A percentile compares a stretch with the other conserved stretches of the same genome.
phyloP scores from a whole-genome alignment of 2,329 filamentous ascomycete genomes.

The Aspergillus clavatus region DNA sequence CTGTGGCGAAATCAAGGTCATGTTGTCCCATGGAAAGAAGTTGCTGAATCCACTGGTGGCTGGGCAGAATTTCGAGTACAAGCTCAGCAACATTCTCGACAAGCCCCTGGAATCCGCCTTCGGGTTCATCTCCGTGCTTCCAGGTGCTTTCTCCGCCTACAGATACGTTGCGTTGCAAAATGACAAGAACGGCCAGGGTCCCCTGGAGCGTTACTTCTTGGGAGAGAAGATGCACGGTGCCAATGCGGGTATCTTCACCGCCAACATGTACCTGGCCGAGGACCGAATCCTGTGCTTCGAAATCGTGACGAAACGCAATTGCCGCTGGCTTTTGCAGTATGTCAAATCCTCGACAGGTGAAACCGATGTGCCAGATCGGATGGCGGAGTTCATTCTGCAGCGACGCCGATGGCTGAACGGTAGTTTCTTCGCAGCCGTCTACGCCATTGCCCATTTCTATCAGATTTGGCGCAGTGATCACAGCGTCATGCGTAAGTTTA shows the following conservation, averaged over 20 bases:
- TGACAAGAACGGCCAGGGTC: conserved; percentile 89
- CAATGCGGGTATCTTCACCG: conserved; percentile 92
- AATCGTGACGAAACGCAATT: conserved; percentile 93
- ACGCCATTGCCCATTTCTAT: conserved; percentile 90
- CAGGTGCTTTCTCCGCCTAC: conserved; percentile 97
- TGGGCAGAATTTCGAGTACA: conserved; percentile 98
- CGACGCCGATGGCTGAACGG: conserved; percentile 96
- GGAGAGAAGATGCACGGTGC: conserved; percentile 94
- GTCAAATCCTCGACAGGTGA: conserved; percentile 97
- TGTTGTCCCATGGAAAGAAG: conserved; percentile 82
- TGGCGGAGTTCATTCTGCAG: conserved; percentile 92
- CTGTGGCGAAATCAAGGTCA: conserved; percentile 98
- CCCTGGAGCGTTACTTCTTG: conserved; percentile 92
- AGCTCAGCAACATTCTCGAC: conserved; percentile 99
- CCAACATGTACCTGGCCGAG: conserved; percentile 62
- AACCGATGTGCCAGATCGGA: conserved; percentile 91
- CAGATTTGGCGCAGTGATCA: conserved; percentile 94
- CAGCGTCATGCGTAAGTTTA: conserved; percentile 77
- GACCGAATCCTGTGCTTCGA: conserved; percentile 58
- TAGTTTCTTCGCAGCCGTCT: conserved; percentile 95
- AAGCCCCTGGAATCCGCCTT: conserved; percentile 97
- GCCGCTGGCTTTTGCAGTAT: conserved; percentile 95
- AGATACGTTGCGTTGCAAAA: conserved; percentile 92
- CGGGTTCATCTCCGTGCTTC: conserved; percentile 94
- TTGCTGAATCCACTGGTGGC: conserved; percentile 90